Base-by-base conservation (phyloP, 2,329 filamentous ascomycete species). In the Elsinoe necatrix region DNA sequence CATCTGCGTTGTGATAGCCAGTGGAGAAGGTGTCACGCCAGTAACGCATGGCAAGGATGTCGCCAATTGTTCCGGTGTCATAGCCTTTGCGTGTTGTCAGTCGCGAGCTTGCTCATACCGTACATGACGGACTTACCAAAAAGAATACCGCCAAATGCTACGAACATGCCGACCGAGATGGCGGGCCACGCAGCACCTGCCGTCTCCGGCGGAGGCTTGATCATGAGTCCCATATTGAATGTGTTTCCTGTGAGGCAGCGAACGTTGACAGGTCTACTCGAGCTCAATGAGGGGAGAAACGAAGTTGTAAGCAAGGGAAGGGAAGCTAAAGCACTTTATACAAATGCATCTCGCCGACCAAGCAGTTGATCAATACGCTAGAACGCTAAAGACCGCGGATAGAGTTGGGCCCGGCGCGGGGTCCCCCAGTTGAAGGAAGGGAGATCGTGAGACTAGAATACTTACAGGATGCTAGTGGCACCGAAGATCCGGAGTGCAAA, bases 101-200 rank as follows among this genome's bases (percentile, higher is more conserved):
- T 12, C 14, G 34, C 14, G 34, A 37, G n/a, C n/a, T n/a, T n/a
- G n/a, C n/a, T n/a, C n/a, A n/a, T n/a, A n/a, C n/a, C n/a, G n/a
- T n/a, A n/a, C n/a, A n/a, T n/a, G n/a, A n/a, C n/a, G n/a, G n/a
- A n/a, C 34, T 12, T 14, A 37, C 34, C 34, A 14, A 37, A 37
- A n/a, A 37, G 34, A 16, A 54, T 25, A 55, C 27, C 21, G n/a
- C 54, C 54, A 20, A 56, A 56, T 16, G 54, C 54, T 5, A 76
- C 73, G 60, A 75, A 77, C 12, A 73, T 64, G 57, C 66, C 69
- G 39, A 74, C 69, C 20, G 64, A 35, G 62, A 78, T 77, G 54
- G 76, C 75, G 43, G 75, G 76, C 62, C 69, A 66, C 29, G 76
- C 72, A 48, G 73, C 73, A 60, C 76, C 76, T 27, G 68, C 64